phyloP scores from a whole-genome alignment of 306 rosid species.

The Psophocarpus tetragonolobus region DNA sequence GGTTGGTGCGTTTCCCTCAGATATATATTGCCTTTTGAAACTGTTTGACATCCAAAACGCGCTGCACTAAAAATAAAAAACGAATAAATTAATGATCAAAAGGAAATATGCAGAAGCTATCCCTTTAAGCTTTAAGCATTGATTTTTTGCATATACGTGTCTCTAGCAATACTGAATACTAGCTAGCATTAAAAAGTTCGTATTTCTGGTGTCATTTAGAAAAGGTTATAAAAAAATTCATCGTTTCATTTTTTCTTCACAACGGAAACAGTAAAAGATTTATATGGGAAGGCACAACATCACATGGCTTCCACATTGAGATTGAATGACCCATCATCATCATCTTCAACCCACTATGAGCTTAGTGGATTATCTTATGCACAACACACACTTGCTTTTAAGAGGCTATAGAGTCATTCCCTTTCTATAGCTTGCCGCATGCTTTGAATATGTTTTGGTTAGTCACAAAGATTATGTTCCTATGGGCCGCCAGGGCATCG shows the following conservation, averaged over 20 bases:
- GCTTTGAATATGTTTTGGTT: constrained; percentile 35
- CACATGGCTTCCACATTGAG: constrained; percentile 65
- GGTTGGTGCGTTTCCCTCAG: constrained; percentile 26
- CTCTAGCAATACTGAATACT: constrained; percentile 18
- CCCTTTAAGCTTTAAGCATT: constrained; percentile 16
- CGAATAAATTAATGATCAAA: background rate
- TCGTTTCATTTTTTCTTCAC: constrained; percentile 35
- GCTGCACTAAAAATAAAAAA: background rate
- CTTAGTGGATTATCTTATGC: constrained; percentile 41
- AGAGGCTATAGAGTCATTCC: constrained; percentile 25
- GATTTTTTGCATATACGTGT: constrained; percentile 34
- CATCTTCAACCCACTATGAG: constrained; percentile 49
- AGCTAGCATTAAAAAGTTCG: constrained; percentile 15
- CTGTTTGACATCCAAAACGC: constrained; percentile 17
- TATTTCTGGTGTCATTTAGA: constrained; percentile 33
- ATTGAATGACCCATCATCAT: constrained; percentile 40
- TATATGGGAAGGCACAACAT: constrained; percentile 28
- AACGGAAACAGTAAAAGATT: constrained; percentile 32
- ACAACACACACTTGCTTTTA: background rate
- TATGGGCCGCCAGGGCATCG: background rate
- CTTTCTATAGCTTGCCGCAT: constrained; percentile 19
- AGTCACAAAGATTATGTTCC: background rate
- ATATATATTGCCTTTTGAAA: background rate
- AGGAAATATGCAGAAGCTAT: background rate
- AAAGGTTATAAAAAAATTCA: constrained; percentile 20